Conservation (phyloP, 495 filamentous ascomycete genomes). For the Sphaerosporella brunnea region DNA sequence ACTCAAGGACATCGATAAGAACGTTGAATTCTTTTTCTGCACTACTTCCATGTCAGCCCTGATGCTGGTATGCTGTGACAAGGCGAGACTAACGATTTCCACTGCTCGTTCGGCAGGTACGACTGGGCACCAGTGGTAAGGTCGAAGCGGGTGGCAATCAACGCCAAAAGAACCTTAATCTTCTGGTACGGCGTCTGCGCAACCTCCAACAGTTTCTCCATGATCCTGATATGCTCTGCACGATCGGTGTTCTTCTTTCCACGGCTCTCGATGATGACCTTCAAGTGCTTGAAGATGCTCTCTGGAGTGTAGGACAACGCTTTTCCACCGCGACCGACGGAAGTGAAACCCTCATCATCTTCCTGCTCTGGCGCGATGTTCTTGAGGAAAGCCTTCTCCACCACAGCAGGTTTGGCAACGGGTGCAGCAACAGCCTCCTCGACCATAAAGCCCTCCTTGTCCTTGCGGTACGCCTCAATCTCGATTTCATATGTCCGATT, state of each 20-base stretch:
- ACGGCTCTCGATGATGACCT: constrained; percentile 79
- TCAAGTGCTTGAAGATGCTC: constrained; percentile 92
- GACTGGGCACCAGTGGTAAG: constrained; percentile 61
- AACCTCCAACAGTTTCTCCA: constrained; percentile 91
- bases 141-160: constrained; percentile 91
- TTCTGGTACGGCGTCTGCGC: constrained; percentile 78
- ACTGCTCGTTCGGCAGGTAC: constrained; percentile 90
- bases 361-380: constrained; percentile 31
- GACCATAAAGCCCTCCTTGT: constrained; percentile 74
- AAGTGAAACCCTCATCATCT: constrained; percentile 65
- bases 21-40: constrained; percentile 68
- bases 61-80: not conserved
- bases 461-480: constrained; percentile 69
- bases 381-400: constrained; percentile 34
- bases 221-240: constrained; percentile 78
- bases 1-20: constrained; percentile 63
- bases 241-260: constrained; percentile 98
- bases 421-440: constrained; percentile 47
- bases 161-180: constrained; percentile 77
- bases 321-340: constrained; percentile 72
- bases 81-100: constrained; percentile 47
- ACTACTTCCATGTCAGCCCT: constrained; percentile 15
- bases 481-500: constrained; percentile 84
- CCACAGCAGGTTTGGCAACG: constrained; percentile 31
- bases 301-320: constrained; percentile 81